Evolutionary conservation across 495 filamentous ascomycete genomes (phyloP), one percentile per base, ranked within the genome.

Genomic region (Podospora tetraspora): DNA sequence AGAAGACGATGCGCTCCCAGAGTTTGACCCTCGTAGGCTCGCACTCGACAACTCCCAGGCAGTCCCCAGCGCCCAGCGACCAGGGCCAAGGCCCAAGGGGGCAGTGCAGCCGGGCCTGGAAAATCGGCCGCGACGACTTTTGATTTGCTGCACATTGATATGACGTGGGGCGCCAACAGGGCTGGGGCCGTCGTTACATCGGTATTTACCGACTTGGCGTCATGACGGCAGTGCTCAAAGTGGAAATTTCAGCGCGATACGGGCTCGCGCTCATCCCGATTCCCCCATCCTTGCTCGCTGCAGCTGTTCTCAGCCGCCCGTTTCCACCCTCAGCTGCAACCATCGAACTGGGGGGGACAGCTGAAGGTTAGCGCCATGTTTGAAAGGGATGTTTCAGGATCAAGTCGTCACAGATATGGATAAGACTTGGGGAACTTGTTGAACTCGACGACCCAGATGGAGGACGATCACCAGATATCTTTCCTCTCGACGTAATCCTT

Each of bases 141-240:
- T 52, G 37, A 52, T 52, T 52, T 52, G 37, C 37, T 52, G 37
- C 37, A 52, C 37, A 19, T 1, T n/a, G 37, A 52, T 52, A 52
- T 52, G 37, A 52, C 37, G 37, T 52, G 37, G 37, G 19, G 37
- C 37, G 37, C 37, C 1, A 52, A 3, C 37, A 52, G 59, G 22
- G n/a, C 56, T 32, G 12, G n/a, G 29, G 29, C 63, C 60, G 11
- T 59, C 34, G 16, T 61, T 22, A 27, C 69, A 62, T 52, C 37
- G 13, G 56, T 24, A 22, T 25, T 32, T 43, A 30, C 65, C 57
- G 66, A 12, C 56, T 37, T 23, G 24, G 71, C 71, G 23, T 69
- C 61, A 12, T 61, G 13, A 43, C 70, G 19, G 61, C 63, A 75
- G 13, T 8, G 56, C 59, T 75, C 73, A 21, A 67, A 59, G 16